Percentiles rank a stretch among this genome's conserved stretches.
phyloP scores from a whole-genome alignment of 2,329 filamentous ascomycete genomes.

The Aureobasidium sp. region DNA sequence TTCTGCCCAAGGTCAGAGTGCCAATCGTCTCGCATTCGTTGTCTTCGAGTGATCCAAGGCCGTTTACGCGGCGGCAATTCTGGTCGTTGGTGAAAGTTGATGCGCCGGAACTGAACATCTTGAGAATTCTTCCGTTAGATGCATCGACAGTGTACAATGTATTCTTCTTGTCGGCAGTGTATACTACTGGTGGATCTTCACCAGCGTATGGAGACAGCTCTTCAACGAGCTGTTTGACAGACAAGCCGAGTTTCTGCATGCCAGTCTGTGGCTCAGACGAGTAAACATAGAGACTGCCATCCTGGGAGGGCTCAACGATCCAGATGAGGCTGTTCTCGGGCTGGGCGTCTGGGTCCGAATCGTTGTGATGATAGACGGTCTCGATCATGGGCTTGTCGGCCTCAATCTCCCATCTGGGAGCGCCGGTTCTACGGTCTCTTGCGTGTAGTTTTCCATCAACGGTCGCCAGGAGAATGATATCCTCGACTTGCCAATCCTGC shows the following conservation, averaged over 20 bases:
- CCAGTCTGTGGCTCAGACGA: slow-evolving; percentile 56
- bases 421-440: slow-evolving; percentile 77
- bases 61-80: slow-evolving; percentile 66
- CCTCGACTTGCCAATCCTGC: slow-evolving; percentile 99
- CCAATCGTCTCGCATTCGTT: slow-evolving; percentile 70
- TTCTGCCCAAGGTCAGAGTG: slow-evolving; percentile 74
- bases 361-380: slow-evolving; percentile 69
- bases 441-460: slow-evolving; percentile 96
- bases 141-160: slow-evolving; percentile 86
- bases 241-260: slow-evolving; percentile 60
- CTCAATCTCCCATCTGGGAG: slow-evolving; percentile 77
- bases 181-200: slow-evolving; percentile 70
- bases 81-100: slow-evolving; percentile 59
- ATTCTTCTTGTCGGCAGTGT: slow-evolving; percentile 86
- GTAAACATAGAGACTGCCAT: slow-evolving; percentile 84
- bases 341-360: slow-evolving; percentile 55
- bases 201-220: slow-evolving; percentile 70
- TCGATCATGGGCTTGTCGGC: slow-evolving; percentile 84
- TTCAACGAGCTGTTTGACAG: slow-evolving; percentile 83
- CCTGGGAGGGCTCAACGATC: slow-evolving; percentile 86
- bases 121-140: slow-evolving; percentile 70
- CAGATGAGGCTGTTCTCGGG: slow-evolving; percentile 73
- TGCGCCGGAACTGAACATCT: slow-evolving; percentile 73
- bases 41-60: slow-evolving; percentile 49
- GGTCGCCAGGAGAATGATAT: slow-evolving; percentile 99